Percentiles rank a stretch among this genome's conserved stretches.
phyloP scores from a whole-genome alignment of 164 flowering plant species.

The Nymphaea thermarum region DNA sequence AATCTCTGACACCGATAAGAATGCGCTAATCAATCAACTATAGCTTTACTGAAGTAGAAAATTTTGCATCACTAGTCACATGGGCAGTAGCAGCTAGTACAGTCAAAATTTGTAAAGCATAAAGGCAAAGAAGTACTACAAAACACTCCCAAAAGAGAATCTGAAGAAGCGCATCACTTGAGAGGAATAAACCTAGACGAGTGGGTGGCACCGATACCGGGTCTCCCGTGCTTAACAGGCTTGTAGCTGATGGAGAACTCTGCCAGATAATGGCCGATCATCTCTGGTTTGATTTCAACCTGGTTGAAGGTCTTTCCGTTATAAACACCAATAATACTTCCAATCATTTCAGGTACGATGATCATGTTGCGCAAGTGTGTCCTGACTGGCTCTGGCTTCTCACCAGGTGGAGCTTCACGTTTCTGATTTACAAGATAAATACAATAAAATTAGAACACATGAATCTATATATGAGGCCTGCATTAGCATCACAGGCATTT shows the following conservation, averaged over 20 bases:
- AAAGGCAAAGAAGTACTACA: background rate
- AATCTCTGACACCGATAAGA: too few species aligned
- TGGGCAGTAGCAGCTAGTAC: background rate
- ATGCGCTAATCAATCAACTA: too few species aligned
- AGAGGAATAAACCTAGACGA: background rate
- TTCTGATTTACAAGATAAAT: constrained; percentile 20
- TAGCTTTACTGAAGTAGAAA: too few species aligned
- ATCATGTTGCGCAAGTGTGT: constrained; percentile 1
- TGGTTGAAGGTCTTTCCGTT: constrained; percentile 56
- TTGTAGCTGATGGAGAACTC: background rate
- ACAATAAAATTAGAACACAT: too few species aligned
- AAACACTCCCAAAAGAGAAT: background rate
- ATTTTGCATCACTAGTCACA: too few species aligned
- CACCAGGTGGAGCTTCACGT: constrained; percentile 51
- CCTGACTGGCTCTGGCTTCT: constrained; percentile 34
- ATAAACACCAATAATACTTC: constrained; percentile 53
- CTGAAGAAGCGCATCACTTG: background rate
- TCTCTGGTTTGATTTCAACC: background rate
- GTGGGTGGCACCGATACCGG: constrained; percentile 1
- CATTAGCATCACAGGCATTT: too few species aligned
- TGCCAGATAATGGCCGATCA: constrained; percentile 1
- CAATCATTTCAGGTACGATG: constrained; percentile 53
- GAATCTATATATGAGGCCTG: too few species aligned
- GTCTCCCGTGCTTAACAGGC: background rate
- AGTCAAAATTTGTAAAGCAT: background rate